phyloP scores from a whole-genome alignment of 1,284 basidiomycete genomes.

The Cutaneotrichosporon sp. region DNA sequence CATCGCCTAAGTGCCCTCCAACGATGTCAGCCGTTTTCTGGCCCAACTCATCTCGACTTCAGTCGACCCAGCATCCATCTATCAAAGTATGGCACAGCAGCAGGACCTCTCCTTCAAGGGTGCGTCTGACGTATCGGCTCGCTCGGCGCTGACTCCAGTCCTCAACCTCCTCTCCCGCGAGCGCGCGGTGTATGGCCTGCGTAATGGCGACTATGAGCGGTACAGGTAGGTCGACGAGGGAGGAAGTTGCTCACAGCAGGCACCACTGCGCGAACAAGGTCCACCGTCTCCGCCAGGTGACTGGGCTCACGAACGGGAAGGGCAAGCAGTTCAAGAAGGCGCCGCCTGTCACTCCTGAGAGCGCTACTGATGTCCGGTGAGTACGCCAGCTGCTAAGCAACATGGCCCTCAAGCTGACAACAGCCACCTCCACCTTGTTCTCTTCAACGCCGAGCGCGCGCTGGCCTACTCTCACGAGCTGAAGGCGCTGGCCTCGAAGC shows the following conservation, averaged over 20 bases:
- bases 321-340: conserved; percentile 83
- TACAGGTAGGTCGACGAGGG: conserved; percentile 58
- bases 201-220: conserved; percentile 78
- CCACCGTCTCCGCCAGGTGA: conserved; percentile 74
- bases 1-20: not conserved
- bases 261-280: conserved; percentile 87
- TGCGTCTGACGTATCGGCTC: too few relatives aligned
- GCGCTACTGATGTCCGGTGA: conserved; percentile 69
- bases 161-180: conserved; percentile 63
- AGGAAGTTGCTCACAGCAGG: conserved; percentile 49
- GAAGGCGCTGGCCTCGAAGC: conserved; percentile 44
- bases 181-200: conserved; percentile 80
- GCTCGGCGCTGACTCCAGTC: conserved; percentile 24
- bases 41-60: too few relatives aligned
- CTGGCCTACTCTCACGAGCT: conserved; percentile 86
- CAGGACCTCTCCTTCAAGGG: conserved; percentile 39
- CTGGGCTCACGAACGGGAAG: conserved; percentile 82
- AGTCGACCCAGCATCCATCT: too few relatives aligned
- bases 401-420: too few relatives aligned
- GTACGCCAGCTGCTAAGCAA: too few relatives aligned
- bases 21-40: not conserved
- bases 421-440: conserved; percentile 62
- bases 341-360: conserved; percentile 60
- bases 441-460: conserved; percentile 87
- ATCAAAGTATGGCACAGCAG: conserved; percentile 7